Conservation (phyloP, 1,284 basidiomycete species). For the Neolentinus lepideus region DNA sequence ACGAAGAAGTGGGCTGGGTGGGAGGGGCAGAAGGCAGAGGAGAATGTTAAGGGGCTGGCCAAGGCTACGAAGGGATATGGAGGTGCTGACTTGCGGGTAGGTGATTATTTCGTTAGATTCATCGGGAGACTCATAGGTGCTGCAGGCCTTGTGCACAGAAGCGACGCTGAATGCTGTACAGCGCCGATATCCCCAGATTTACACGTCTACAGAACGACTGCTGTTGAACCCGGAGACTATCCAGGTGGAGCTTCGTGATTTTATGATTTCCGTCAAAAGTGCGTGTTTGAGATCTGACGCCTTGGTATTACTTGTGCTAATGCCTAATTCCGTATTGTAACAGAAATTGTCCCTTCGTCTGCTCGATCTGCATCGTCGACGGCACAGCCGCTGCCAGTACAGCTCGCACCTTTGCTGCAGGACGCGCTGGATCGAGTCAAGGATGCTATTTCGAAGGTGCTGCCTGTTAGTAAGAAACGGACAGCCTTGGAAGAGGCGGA, state of each 20-base stretch:
- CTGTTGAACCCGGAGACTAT: constrained; percentile 86
- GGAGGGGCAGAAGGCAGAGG: constrained; percentile 49
- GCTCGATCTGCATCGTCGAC: constrained; percentile 85
- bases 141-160: constrained; percentile 89
- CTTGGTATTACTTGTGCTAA: constrained; percentile 1
- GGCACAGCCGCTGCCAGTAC: constrained; percentile 79
- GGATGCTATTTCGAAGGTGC: constrained; percentile 55
- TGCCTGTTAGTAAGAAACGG: constrained; percentile 71
- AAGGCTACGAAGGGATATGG: constrained; percentile 96
- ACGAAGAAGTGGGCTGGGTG: constrained; percentile 89
- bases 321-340: constrained; percentile 6
- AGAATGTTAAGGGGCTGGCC: constrained; percentile 67
- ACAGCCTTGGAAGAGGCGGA: constrained; percentile 92
- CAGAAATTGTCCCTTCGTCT: constrained; percentile 91
- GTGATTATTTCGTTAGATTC: constrained; percentile 19
- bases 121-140: constrained; percentile 2
- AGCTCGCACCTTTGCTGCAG: constrained; percentile 79
- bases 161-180: constrained; percentile 97
- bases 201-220: constrained; percentile 85
- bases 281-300: constrained; percentile 21
- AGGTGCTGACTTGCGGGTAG: constrained; percentile 90
- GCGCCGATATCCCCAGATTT: constrained; percentile 94
- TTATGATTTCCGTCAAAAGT: constrained; percentile 98
- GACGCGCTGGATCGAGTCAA: constrained; percentile 69
- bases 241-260: constrained; percentile 83